Percentiles rank a stretch among this genome's conserved stretches.
Conservation (phyloP, 208 protist species). For the Wallacemonas sp. region DNA sequence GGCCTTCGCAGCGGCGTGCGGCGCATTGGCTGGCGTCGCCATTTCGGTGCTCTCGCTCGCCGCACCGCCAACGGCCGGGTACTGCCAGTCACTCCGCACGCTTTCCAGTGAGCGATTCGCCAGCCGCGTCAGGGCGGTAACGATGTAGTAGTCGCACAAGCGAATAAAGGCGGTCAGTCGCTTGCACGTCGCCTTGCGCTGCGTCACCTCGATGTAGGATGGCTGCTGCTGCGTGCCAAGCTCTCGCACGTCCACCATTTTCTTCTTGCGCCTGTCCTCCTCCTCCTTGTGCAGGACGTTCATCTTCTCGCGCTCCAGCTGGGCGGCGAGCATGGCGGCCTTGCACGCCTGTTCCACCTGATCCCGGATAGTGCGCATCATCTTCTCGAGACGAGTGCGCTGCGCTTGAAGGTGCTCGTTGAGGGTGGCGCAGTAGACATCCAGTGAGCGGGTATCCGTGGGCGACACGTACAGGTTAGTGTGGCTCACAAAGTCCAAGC, state of each 20-base stretch:
- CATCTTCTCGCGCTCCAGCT: conserved; percentile 74
- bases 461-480: conserved; percentile 68
- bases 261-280: conserved; percentile 73
- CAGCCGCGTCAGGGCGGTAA: conserved; percentile 87
- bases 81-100: conserved; percentile 66
- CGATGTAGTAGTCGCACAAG: conserved; percentile 94
- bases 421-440: conserved; percentile 56
- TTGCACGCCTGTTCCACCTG: conserved; percentile 91
- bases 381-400: conserved; percentile 68
- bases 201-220: conserved; percentile 93
- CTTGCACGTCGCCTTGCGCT: conserved; percentile 88
- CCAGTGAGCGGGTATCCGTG: conserved; percentile 77
- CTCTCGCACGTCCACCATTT: conserved; percentile 77
- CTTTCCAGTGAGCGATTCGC: conserved; percentile 77
- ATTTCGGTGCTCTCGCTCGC: no score
- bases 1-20: not conserved
- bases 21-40: not conserved
- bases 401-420: conserved; percentile 54
- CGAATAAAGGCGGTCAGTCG: conserved; percentile 93
- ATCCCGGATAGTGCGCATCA: conserved; percentile 85
- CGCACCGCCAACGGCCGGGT: conserved; percentile 20
- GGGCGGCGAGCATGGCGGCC: conserved; percentile 85
- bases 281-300: conserved; percentile 66
- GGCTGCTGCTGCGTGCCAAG: conserved; percentile 83
- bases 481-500: conserved; percentile 62